Evolutionary conservation across 1,284 basidiomycete species (phyloP), one percentile per base, ranked within the genome.

Genomic region (Trametes pubescens): DNA sequence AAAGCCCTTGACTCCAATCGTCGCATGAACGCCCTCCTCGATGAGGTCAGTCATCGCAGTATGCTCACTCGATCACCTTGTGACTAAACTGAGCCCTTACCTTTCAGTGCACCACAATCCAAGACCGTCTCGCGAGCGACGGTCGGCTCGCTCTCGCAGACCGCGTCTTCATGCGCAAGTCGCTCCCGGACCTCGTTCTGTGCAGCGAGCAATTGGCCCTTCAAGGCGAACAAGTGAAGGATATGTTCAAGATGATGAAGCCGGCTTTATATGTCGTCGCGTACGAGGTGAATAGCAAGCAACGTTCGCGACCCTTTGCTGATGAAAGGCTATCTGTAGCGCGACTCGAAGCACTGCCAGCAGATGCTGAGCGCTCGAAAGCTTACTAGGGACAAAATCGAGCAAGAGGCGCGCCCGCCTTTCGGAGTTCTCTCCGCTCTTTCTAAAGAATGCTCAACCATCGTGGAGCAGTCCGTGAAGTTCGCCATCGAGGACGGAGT

Each of bases 131-230:
- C 6, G 21, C 24, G 7, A n/a, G 13, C 7, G 26, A 14, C 1
- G 47, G 47, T 13, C 22, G n/a, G 5, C 47, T 48, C 11, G 13
- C 47, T n/a, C 47, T 48, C 22, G 22, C 47, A 9, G 47, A 48
- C 47, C 47, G 47, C 47, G 47, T 48, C 21, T 48, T 48, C 47
- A 48, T 48, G 10, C 47, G 47, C 47, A 48, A 48, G 47, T 48
- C 47, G 22, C 47, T 48, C 14, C 47, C 47, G 22, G 47, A 48
- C 26, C 24, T 48, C 11, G 22, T 18, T 10, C 22, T 9, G 10
- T 48, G 22, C 24, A 13, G 21, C 47, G 13, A 29, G 22, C 21
- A 48, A 26, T 21, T 48, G 9, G 8, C 47, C 22, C 14, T 14
- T 11, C 14, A 24, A 13, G 47, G 21, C 9, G 24, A 48, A 29